phyloP scores from a whole-genome alignment of 192 early-diverging fungal species.

The Linderina pennispora region DNA sequence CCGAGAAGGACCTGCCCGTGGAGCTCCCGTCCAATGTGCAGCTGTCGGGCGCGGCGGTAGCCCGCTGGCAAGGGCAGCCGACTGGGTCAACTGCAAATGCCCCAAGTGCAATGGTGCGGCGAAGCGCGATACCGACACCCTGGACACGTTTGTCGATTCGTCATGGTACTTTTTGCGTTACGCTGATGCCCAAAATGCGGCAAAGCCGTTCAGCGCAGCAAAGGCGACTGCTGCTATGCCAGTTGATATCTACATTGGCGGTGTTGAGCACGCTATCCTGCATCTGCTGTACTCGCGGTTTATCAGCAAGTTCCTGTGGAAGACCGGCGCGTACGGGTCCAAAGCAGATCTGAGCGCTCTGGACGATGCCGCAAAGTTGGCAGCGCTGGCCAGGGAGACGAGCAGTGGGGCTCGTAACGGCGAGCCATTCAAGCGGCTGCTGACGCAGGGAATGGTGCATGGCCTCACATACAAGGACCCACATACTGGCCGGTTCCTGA shows the following conservation, averaged over 20 bases:
- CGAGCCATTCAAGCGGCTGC: constrained; percentile 81
- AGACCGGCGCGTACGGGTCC: constrained; percentile 45
- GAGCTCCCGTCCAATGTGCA: constrained; percentile 54
- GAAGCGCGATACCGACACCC: constrained; percentile 82
- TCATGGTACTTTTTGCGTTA: constrained; percentile 95
- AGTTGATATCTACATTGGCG: constrained; percentile 92
- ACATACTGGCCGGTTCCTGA: constrained; percentile 65
- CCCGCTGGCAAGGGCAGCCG: constrained; percentile 53
- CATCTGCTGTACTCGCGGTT: constrained; percentile 93
- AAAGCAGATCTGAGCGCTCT: background rate
- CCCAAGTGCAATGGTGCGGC: constrained; percentile 70
- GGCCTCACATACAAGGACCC: constrained; percentile 79
- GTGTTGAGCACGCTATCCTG: constrained; percentile 90
- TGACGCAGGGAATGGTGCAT: constrained; percentile 96
- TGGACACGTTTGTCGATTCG: constrained; percentile 98
- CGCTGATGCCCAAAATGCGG: constrained; percentile 65
- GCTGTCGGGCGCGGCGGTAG: constrained; percentile 65
- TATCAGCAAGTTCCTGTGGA: constrained; percentile 76
- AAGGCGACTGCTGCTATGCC: constrained; percentile 59
- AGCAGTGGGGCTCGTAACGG: constrained; percentile 39
- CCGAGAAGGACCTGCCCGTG: constrained; percentile 72
- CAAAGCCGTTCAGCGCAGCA: constrained; percentile 45
- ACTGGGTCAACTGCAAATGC: constrained; percentile 72
- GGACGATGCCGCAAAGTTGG: constrained; percentile 2
- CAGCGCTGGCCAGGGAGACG: constrained; percentile 28